Evolutionary conservation across 768 basidiomycete species (phyloP).

Genomic region (Scleroderma bovista): DNA sequence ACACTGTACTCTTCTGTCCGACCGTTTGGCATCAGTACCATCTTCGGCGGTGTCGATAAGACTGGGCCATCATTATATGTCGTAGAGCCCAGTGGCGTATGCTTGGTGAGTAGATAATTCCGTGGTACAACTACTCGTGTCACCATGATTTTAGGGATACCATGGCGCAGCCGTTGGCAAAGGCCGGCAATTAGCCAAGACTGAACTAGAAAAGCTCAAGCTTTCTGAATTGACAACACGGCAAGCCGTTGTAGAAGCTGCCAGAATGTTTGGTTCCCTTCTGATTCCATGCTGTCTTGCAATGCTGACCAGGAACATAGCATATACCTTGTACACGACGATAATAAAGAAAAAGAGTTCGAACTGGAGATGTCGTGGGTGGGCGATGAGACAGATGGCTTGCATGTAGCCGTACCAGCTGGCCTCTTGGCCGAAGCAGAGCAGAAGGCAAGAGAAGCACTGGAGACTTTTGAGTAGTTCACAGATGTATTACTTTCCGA

Average conservation of each 20-base stretch:
- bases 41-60: slow-evolving; percentile 86
- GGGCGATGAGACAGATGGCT: slow-evolving; percentile 71
- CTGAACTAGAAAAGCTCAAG: slow-evolving; percentile 95
- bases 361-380: slow-evolving; percentile 99
- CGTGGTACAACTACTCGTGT: neutral
- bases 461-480: slow-evolving; percentile 61
- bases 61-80: slow-evolving; percentile 82
- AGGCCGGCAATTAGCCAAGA: slow-evolving; percentile 96
- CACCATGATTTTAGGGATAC: slow-evolving; percentile 61
- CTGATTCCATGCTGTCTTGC: slow-evolving; percentile 4
- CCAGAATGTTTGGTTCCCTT: slow-evolving; percentile 72
- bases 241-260: slow-evolving; percentile 89
- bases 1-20: slow-evolving; percentile 97
- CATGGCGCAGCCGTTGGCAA: slow-evolving; percentile 96
- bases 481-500: neutral
- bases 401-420: slow-evolving; percentile 79
- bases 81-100: slow-evolving; percentile 92
- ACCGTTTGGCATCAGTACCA: slow-evolving; percentile 93
- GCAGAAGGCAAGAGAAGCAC: slow-evolving; percentile 75
- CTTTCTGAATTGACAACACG: slow-evolving; percentile 71
- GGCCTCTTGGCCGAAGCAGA: slow-evolving; percentile 86
- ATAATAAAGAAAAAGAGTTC: slow-evolving; percentile 97
- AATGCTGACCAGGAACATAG: slow-evolving; percentile 36
- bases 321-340: slow-evolving; percentile 96
- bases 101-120: slow-evolving; percentile 52